These are phyloP conservation scores for Tetracentron sinense DNA, from an alignment of 164 flowering plant genomes.

Conservation along the genomic window DNA sequence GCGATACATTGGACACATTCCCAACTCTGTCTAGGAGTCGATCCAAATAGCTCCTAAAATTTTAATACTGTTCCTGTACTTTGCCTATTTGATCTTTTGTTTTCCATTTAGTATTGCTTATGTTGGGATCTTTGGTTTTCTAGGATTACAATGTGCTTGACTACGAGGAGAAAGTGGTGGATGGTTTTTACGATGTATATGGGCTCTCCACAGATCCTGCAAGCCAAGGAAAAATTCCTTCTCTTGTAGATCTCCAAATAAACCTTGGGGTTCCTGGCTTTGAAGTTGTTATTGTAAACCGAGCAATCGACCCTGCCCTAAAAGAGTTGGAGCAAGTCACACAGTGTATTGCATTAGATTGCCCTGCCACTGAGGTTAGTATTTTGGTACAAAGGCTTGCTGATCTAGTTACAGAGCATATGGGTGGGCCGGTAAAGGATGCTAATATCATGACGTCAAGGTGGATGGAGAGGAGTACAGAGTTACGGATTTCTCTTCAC, in stretches of 20 bases:
- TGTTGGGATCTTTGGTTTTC: slow-evolving; percentile 10
- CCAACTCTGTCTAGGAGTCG: too few species aligned
- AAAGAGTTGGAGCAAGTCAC: slow-evolving; percentile 88
- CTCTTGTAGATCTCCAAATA: slow-evolving; percentile 70
- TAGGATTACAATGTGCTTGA: slow-evolving; percentile 93
- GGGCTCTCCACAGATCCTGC: slow-evolving; percentile 53
- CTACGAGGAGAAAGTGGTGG: slow-evolving; percentile 83
- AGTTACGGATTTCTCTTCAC: slow-evolving; percentile 73
- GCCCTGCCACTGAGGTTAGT: slow-evolving; percentile 46
- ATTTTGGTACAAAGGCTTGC: slow-evolving; percentile 76
- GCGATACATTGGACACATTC: too few species aligned
- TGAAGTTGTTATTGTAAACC: slow-evolving; percentile 80
- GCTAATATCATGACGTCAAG: slow-evolving; percentile 68
- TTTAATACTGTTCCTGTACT: neutral
- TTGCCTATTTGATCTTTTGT: neutral
- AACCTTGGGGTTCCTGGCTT: slow-evolving; percentile 54
- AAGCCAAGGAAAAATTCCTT: slow-evolving; percentile 77
- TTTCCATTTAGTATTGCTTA: slow-evolving; percentile 13
- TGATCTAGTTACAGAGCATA: slow-evolving; percentile 81
- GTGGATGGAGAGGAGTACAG: slow-evolving; percentile 82
- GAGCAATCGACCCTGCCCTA: slow-evolving; percentile 67
- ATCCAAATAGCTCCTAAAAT: too few species aligned
- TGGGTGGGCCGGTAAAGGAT: slow-evolving; percentile 97
- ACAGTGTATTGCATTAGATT: slow-evolving; percentile 73
- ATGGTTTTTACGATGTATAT: slow-evolving; percentile 92